phyloP scores from a whole-genome alignment of 345 rosid species.

The Camelina sativa region DNA sequence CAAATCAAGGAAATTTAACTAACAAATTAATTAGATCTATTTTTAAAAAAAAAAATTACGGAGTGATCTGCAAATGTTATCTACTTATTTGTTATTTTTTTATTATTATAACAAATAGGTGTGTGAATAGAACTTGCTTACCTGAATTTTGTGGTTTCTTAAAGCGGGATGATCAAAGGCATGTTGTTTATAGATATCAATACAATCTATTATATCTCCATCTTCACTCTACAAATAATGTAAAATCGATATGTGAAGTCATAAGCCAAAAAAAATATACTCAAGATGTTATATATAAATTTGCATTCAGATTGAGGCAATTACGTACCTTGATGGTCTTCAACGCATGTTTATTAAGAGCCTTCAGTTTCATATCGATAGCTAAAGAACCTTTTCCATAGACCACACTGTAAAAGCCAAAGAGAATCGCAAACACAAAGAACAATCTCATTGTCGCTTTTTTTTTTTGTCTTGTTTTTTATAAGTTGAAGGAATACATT shows the following conservation, averaged over 20 bases:
- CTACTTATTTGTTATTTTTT: no score
- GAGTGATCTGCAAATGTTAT: no score
- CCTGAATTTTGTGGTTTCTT: slow-evolving; percentile 56
- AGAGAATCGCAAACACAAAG: slow-evolving; percentile 13
- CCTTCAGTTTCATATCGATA: slow-evolving; percentile 47
- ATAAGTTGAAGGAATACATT: neutral
- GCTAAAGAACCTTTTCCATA: slow-evolving; percentile 30
- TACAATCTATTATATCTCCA: slow-evolving; percentile 62
- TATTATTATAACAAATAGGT: no score
- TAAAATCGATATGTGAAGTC: neutral
- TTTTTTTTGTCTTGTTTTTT: neutral
- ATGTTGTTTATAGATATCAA: slow-evolving; percentile 57
- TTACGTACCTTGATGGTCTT: slow-evolving; percentile 50
- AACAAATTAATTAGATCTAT: no score
- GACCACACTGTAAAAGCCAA: slow-evolving; percentile 15
- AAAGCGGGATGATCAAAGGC: slow-evolving; percentile 61
- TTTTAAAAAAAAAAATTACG: no score
- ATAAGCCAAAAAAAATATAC: neutral
- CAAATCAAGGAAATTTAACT: neutral
- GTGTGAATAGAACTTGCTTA: neutral
- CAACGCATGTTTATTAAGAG: slow-evolving; percentile 55
- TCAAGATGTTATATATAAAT: neutral
- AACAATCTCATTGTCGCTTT: slow-evolving; percentile 26
- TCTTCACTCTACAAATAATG: slow-evolving; percentile 51
- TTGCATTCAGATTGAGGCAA: neutral